These are phyloP conservation scores for Fusarium mexicanum DNA, from an alignment of 2,329 filamentous ascomycete genomes.

Conservation along the genomic window DNA sequence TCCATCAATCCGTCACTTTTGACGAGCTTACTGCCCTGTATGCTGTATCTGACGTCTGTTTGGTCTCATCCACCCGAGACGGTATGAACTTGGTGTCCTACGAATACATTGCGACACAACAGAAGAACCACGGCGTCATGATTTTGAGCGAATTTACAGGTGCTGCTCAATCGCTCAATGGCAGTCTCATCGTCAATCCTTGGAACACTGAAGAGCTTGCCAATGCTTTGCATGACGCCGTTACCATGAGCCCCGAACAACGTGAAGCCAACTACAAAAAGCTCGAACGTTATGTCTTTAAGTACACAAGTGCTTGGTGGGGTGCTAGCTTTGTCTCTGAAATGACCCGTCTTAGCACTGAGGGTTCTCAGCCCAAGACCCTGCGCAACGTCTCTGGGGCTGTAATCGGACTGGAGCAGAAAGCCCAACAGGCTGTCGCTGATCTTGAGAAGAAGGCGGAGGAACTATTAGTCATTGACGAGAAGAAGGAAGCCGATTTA, in stretches of 20 bases:
- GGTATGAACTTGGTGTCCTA: constrained; percentile 99
- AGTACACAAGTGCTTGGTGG: constrained; percentile 98
- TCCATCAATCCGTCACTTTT: constrained; percentile 95
- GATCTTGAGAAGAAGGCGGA: constrained; percentile 35
- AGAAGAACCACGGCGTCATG: constrained; percentile 89
- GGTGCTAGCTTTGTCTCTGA: constrained; percentile 91
- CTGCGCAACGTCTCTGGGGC: constrained; percentile 54
- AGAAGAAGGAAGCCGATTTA: constrained; percentile 31
- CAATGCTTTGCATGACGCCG: constrained; percentile 92
- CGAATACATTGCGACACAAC: constrained; percentile 96
- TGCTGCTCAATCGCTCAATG: constrained; percentile 92
- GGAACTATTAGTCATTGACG: constrained; percentile 16
- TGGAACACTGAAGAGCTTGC: constrained; percentile 98
- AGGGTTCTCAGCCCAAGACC: constrained; percentile 52
- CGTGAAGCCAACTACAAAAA: constrained; percentile 88
- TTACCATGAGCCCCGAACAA: constrained; percentile 93
- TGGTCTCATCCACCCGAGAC: constrained; percentile 95
- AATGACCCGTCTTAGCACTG: constrained; percentile 65
- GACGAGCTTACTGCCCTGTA: constrained; percentile 95
- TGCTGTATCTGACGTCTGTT: constrained; percentile 88
- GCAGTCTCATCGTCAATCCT: constrained; percentile 93
- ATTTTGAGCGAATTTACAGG: constrained; percentile 97
- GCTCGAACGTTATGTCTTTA: constrained; percentile 93
- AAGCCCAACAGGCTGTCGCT: constrained; percentile 39
- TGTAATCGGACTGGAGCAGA: constrained; percentile 47